These are phyloP conservation scores for Iberis pinnata DNA, from an alignment of 345 rosid genomes.

Conservation along the genomic window DNA sequence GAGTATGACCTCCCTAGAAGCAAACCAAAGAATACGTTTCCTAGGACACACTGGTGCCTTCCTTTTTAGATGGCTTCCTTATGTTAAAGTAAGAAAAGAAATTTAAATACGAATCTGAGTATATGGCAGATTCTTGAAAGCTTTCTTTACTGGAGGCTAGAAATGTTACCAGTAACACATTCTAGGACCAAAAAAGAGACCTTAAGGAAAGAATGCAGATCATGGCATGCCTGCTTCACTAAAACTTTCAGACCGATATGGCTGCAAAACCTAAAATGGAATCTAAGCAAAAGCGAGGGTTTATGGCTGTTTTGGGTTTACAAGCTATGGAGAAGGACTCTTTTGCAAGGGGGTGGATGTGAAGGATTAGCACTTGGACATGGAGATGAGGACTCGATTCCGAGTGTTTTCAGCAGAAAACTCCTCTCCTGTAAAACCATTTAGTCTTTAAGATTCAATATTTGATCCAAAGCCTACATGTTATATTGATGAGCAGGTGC, in stretches of 20 bases:
- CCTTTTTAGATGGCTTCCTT: conserved; percentile 30
- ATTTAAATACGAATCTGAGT: conserved; percentile 28
- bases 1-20: conserved; percentile 20
- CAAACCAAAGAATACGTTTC: conserved; percentile 29
- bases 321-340: conserved; percentile 92
- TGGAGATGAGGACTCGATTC: conserved; percentile 66
- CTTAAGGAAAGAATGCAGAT: conserved; percentile 50
- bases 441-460: not conserved
- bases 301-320: conserved; percentile 24
- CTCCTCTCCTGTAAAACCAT: conserved; percentile 66
- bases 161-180: conserved; percentile 34
- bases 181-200: conserved; percentile 23
- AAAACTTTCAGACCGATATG: conserved; percentile 72
- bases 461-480: conserved; percentile 2
- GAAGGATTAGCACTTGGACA: conserved; percentile 49
- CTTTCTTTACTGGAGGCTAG: conserved; percentile 21
- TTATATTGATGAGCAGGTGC: not conserved
- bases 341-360: conserved; percentile 84
- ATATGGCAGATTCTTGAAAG: conserved; percentile 32
- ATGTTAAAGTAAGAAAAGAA: conserved; percentile 13
- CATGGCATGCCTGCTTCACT: conserved; percentile 52
- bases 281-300: conserved; percentile 25
- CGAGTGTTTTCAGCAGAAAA: conserved; percentile 82
- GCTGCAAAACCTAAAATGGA: conserved; percentile 49
- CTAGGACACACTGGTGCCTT: conserved; percentile 23